Percentiles rank a stretch among this genome's conserved stretches.
Conservation (phyloP, 2,329 filamentous ascomycete genomes). For the Stagonosporopsis rhizophila region DNA sequence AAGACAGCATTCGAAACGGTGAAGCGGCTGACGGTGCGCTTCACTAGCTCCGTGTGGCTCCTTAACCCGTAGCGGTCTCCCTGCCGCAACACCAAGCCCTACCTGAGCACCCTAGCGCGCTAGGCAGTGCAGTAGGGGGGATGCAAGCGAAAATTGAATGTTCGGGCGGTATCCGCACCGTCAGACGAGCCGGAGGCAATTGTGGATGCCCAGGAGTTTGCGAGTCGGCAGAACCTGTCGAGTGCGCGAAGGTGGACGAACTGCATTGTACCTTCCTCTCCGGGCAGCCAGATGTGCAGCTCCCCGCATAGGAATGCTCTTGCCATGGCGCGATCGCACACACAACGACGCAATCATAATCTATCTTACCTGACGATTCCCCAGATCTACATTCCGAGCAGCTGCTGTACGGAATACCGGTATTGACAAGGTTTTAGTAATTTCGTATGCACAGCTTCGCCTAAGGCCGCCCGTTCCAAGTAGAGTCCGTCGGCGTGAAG, state of each 20-base stretch:
- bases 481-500: background rate
- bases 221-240: conserved; percentile 10
- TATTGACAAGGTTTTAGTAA: conserved; percentile 10
- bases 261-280: conserved; percentile 16
- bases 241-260: conserved; percentile 9
- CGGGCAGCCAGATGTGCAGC: conserved; percentile 8
- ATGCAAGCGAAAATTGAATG: conserved; percentile 21
- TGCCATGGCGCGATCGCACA: conserved; percentile 17
- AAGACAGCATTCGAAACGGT: conserved; percentile 32
- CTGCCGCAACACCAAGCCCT: conserved; percentile 30
- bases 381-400: conserved; percentile 21
- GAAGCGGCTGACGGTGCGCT: conserved; percentile 33
- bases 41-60: conserved; percentile 30
- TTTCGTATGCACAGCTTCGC: conserved; percentile 13
- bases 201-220: conserved; percentile 13
- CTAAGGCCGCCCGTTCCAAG: conserved; percentile 13
- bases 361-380: conserved; percentile 9
- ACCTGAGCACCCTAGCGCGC: conserved; percentile 18
- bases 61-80: conserved; percentile 28
- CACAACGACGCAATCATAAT: conserved; percentile 17
- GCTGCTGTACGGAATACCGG: conserved; percentile 12
- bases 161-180: conserved; percentile 13
- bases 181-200: conserved; percentile 13
- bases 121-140: conserved; percentile 20
- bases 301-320: conserved; percentile 19